phyloP scores from a whole-genome alignment of 495 filamentous ascomycete genomes.

The Hypoxylon intermedium region DNA sequence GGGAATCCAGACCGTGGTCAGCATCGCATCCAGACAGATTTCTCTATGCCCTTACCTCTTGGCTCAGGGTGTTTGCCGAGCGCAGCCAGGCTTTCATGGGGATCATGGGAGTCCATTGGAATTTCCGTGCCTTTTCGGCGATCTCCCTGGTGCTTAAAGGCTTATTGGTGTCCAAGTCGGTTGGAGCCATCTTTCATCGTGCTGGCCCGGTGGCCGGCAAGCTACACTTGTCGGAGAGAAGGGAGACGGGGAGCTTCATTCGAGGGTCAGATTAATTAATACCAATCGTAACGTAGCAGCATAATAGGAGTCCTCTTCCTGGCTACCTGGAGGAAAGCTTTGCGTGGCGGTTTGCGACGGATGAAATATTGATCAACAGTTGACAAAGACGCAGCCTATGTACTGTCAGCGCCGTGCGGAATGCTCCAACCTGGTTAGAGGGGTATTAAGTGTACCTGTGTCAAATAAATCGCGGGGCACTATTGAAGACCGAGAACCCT shows the following conservation, averaged over 20 bases:
- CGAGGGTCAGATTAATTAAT: slow-evolving; percentile 1
- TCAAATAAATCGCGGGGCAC: too few species aligned
- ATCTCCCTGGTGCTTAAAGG: slow-evolving; percentile 80
- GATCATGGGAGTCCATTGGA: slow-evolving; percentile 78
- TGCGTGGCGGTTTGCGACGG: slow-evolving; percentile 17
- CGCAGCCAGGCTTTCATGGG: slow-evolving; percentile 81
- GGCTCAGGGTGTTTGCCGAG: slow-evolving; percentile 75
- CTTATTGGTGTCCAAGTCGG: slow-evolving; percentile 21
- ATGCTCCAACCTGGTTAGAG: too few species aligned
- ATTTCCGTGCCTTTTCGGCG: slow-evolving; percentile 70
- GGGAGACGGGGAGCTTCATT: slow-evolving; percentile 12
- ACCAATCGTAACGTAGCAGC: background rate
- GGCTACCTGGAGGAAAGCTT: slow-evolving; percentile 27
- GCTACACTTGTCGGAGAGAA: slow-evolving; percentile 3
- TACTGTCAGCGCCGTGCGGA: too few species aligned
- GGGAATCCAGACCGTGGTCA: too few species aligned
- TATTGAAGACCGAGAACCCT: too few species aligned
- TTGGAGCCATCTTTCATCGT: slow-evolving; percentile 26
- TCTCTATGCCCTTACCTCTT: slow-evolving; percentile 78
- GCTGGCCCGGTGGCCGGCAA: background rate
- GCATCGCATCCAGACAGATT: too few species aligned
- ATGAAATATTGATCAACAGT: background rate
- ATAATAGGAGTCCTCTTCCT: slow-evolving; percentile 10
- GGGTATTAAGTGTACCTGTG: too few species aligned
- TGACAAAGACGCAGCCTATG: too few species aligned